Evolutionary conservation across 2,329 filamentous ascomycete genomes (phyloP), one percentile per base, ranked within the genome.

Genomic region (Microdochium paspali): DNA sequence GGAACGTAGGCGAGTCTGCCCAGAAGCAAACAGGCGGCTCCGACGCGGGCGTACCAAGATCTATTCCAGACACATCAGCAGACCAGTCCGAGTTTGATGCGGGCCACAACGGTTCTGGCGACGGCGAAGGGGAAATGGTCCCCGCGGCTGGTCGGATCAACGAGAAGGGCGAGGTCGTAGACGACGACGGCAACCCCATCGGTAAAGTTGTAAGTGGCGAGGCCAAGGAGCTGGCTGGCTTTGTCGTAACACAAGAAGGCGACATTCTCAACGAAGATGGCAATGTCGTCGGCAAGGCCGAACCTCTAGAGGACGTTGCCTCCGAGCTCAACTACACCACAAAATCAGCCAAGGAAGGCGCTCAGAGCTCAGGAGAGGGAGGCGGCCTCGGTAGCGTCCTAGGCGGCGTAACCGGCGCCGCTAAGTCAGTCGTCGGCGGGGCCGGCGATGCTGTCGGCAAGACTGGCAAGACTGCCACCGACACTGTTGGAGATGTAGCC

Each of bases 131-230:
- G 30, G 61, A 64, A 54, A 61, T 63, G 59, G 61, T 63, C 26
- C 61, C 61, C 18, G 61, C 61, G 12, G 61, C 61, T n/a, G 61
- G 61, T 30, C 61, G 70, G 45, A 62, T 79, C 49, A 77, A 72
- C 54, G 71, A 71, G 48, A 69, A 75, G 46, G 76, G 76, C n/a
- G 73, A 77, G 51, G 71, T 79, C 10, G 63, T 79, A 28, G 75
- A 79, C 58, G 71, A 74, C 25, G 74, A 79, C 44, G 72, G 71
- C 10, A 71, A 70, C 49, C 60, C 71, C 15, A 68, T 74, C 42
- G 71, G 69, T 46, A 65, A 63, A 45, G 66, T 70, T 9, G 63
- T 62, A 26, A 51, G 56, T 46, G 58, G 58, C 31, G 52, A 62
- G 26, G 51, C 57, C 5, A 52, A 55, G 9, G 57, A 60, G 18